Base-by-base conservation (phyloP, 176 grass and related monocot genomes). In the Guadua angustifolia region DNA sequence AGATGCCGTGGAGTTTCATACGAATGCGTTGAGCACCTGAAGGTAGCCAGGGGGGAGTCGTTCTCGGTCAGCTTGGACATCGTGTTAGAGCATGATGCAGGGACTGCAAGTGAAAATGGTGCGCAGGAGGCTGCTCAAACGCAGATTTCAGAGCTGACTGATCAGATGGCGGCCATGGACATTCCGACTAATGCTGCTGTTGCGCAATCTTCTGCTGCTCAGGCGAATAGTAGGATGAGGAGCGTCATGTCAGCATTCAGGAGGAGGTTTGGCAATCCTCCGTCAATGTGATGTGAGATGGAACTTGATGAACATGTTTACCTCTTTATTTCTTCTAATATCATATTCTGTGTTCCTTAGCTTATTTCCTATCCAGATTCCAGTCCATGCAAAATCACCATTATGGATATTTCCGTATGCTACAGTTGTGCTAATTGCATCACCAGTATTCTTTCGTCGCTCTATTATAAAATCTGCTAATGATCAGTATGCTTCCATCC, bases 1-100 rank as follows among this genome's bases (percentile, higher is more conserved):
- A 92, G 88, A 73, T 99, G 97, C 78, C 85, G 89, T 0, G 81
- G 91, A 14, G 97, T 99, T 56, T 91, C 97, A 0, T 81, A 77
- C 2, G 88, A 92, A 58, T 92, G 88, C 32, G 43, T 91, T 7
- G 91, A 99, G 83, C 55, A 85, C 42, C 80, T 99, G 73, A 92
- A 77, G 71, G 80, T 86, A 49, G 66, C 61, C n/a, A 92, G 97
- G 64, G 88, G 83, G 14, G 83, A 38, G 4, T 82, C 85, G 14
- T 80, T 93, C 82, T 88, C 90, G 5, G 90, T 93, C 38, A 87
- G 75, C 63, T 66, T 90, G 81, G 97, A 94, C 74, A 32, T 88
- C 26, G 74, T 78, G 43, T 59, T 80, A 50, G 97, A 96, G 81
- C 85, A 81, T 65, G 89, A 89, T 55, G 87, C 79, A 4, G 75